A percentile compares a stretch with the other conserved stretches of the same genome.
Conservation (phyloP, 2,329 filamentous ascomycete species). For the Claviceps sorghi region DNA sequence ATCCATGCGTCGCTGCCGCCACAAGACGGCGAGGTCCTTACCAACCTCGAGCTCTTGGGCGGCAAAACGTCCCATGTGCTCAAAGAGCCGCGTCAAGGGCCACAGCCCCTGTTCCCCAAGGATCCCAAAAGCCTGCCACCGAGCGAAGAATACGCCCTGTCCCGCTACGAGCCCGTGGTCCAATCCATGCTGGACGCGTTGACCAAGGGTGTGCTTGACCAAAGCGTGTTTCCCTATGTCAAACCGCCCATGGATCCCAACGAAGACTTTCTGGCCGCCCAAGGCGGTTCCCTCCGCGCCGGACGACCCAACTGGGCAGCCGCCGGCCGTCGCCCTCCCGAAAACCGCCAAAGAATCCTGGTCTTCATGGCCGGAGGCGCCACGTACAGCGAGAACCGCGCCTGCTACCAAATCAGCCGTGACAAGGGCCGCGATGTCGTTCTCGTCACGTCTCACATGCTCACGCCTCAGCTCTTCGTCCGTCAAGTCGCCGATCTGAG, state of each 20-base stretch:
- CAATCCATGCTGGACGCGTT: conserved; percentile 72
- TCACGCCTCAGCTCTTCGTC: conserved; percentile 69
- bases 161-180: conserved; percentile 68
- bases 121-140: conserved; percentile 41
- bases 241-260: conserved; percentile 53
- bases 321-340: conserved; percentile 53
- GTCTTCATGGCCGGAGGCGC: conserved; percentile 93
- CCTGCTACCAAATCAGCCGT: conserved; percentile 75
- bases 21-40: conserved; percentile 56
- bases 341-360: conserved; percentile 80
- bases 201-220: conserved; percentile 52
- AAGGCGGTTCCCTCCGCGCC: conserved; percentile 67
- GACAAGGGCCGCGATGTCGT: conserved; percentile 68
- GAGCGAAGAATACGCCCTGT: conserved; percentile 70
- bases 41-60: conserved; percentile 71
- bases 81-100: conserved; percentile 59
- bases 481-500: conserved; percentile 71
- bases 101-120: conserved; percentile 55
- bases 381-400: conserved; percentile 77
- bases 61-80: conserved; percentile 53
- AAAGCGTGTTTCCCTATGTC: conserved; percentile 54
- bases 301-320: conserved; percentile 94
- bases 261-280: conserved; percentile 39
- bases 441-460: conserved; percentile 81
- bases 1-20: conserved; percentile 67